phyloP scores from a whole-genome alignment of 805 yeast species.

The Nakazawaea pomicola region DNA sequence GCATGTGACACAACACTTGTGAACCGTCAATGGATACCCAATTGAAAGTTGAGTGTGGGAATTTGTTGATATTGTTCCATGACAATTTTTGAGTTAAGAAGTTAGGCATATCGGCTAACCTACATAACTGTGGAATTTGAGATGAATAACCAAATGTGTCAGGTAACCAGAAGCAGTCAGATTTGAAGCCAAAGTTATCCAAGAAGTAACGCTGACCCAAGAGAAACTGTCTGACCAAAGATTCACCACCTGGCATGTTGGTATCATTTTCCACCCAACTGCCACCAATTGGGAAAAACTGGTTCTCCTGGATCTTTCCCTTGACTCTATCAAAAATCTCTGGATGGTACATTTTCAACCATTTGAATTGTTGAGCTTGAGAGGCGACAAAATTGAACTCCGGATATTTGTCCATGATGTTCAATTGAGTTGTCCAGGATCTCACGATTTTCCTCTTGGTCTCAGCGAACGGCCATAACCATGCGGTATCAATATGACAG shows the following conservation, averaged over 20 bases:
- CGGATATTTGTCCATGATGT: slow-evolving; percentile 80
- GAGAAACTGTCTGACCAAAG: slow-evolving; percentile 80
- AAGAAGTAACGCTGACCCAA: slow-evolving; percentile 86
- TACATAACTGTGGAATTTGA: slow-evolving; percentile 90
- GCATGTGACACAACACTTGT: slow-evolving; percentile 94
- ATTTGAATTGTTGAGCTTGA: slow-evolving; percentile 92
- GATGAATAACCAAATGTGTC: slow-evolving; percentile 97
- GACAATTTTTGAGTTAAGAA: slow-evolving; percentile 91
- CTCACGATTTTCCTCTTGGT: slow-evolving; percentile 89
- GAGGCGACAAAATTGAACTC: slow-evolving; percentile 94
- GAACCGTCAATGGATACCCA: slow-evolving; percentile 96
- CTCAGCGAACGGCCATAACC: slow-evolving; percentile 99
- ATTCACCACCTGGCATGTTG: slow-evolving; percentile 92
- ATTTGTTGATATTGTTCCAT: slow-evolving; percentile 91
- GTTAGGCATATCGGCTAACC: slow-evolving; percentile 76
- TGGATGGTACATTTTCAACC: slow-evolving; percentile 88
- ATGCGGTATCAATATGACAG: slow-evolving; percentile 96
- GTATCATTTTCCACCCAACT: slow-evolving; percentile 98
- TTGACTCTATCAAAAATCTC: slow-evolving; percentile 61
- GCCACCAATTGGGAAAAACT: slow-evolving; percentile 91
- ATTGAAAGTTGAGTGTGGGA: slow-evolving; percentile 87
- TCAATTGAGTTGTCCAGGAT: slow-evolving; percentile 91
- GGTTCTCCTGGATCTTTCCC: slow-evolving; percentile 61
- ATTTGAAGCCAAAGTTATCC: slow-evolving; percentile 70
- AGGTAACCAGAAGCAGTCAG: slow-evolving; percentile 88